A percentile compares a stretch with the other conserved stretches of the same genome.
phyloP scores from a whole-genome alignment of 345 rosid genomes.

The Brassica carinata region DNA sequence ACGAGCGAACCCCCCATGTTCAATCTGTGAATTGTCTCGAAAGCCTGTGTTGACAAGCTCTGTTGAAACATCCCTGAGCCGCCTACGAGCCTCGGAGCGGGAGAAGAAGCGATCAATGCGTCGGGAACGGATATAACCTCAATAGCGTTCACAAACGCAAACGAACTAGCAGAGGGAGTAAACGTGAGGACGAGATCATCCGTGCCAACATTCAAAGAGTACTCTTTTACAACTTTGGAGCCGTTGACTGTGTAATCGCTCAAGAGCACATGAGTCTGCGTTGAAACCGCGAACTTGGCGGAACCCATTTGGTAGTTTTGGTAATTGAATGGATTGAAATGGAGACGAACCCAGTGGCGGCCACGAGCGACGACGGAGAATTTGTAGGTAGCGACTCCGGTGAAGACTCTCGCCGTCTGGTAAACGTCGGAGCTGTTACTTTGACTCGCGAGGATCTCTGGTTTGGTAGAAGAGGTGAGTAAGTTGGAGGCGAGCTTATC shows the following conservation, averaged over 20 bases:
- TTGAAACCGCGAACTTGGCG: conserved; percentile 62
- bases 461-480: conserved; percentile 58
- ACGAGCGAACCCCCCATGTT: conserved; percentile 88
- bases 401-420: conserved; percentile 76
- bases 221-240: conserved; percentile 57
- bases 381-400: conserved; percentile 60
- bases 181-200: conserved; percentile 58
- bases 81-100: conserved; percentile 38
- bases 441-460: conserved; percentile 46
- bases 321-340: conserved; percentile 69
- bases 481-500: conserved; percentile 63
- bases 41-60: conserved; percentile 55
- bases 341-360: conserved; percentile 91
- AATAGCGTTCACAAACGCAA: conserved; percentile 77
- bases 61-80: conserved; percentile 38
- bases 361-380: conserved; percentile 64
- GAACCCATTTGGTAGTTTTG: conserved; percentile 56
- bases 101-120: conserved; percentile 51
- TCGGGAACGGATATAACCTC: conserved; percentile 85
- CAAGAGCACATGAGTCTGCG: conserved; percentile 57
- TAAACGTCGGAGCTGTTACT: conserved; percentile 45
- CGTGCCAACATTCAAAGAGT: conserved; percentile 60
- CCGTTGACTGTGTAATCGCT: conserved; percentile 48
- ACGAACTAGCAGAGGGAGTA: conserved; percentile 56
- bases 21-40: conserved; percentile 69